phyloP scores from a whole-genome alignment of 2,329 filamentous ascomycete genomes.

The Aciculosporium take region DNA sequence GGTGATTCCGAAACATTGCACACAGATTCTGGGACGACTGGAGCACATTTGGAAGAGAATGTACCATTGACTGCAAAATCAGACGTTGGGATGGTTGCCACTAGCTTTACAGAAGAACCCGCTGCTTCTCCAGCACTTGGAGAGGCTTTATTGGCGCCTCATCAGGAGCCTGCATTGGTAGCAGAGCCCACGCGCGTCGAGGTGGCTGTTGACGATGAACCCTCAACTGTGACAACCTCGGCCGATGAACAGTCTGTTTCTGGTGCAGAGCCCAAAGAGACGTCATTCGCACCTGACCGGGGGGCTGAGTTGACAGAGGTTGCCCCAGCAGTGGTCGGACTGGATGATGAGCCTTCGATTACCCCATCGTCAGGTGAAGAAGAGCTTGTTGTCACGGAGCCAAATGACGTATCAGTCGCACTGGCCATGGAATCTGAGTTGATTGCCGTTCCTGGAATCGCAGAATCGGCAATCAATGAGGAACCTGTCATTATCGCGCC shows the following conservation, averaged over 20 bases:
- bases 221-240: too few species aligned
- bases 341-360: background rate
- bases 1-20: background rate
- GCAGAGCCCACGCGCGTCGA: too few species aligned
- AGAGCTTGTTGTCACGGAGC: background rate
- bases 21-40: background rate
- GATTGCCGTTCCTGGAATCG: background rate
- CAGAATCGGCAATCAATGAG: background rate
- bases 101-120: background rate
- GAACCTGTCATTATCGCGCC: background rate
- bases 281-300: background rate
- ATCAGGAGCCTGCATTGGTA: background rate
- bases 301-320: background rate
- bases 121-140: background rate
- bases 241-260: too few species aligned
- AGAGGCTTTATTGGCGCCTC: background rate
- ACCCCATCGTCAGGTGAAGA: background rate
- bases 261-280: background rate
- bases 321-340: background rate
- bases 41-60: background rate
- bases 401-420: background rate
- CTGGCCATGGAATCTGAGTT: background rate
- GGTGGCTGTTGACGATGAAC: too few species aligned
- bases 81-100: background rate
- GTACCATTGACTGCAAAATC: background rate